Evolutionary conservation across 768 basidiomycete genomes (phyloP), one percentile per base, ranked within the genome.

Genomic region (Mrakia hoshinonis): DNA sequence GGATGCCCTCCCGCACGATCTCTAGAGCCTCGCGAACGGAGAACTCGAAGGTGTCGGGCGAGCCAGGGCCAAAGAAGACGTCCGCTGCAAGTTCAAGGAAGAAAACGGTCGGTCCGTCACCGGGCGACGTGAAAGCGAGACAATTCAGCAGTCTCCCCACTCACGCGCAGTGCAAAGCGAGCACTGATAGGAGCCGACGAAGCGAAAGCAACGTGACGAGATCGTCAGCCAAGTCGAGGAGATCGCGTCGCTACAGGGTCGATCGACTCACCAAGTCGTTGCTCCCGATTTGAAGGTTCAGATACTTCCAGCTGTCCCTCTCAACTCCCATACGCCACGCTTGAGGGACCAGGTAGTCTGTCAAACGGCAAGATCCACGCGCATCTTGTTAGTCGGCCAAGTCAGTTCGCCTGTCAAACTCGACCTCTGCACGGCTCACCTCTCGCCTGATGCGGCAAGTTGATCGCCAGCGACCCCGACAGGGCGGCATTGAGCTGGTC

Each of bases 401-500:
- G 4, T 54, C 24, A 54, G 46, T 34, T 38, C n/a, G n/a, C n/a
- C n/a, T n/a, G n/a, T n/a, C n/a, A n/a, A n/a, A n/a, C n/a, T n/a
- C n/a, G n/a, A n/a, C n/a, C n/a, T n/a, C n/a, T n/a, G n/a, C n/a
- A n/a, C n/a, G n/a, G n/a, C 70, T 18, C 29, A 63, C 70, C 70
- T 62, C 65, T 24, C 15, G 61, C 60, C 34, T 73, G 71, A 34
- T 73, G 71, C 20, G 58, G 46, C 3, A 73, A 38, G 29, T 73
- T 73, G 39, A 58, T 15, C 3, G 67, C 72, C 0, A 73, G 52
- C 26, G 60, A 63, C 0, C 72, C 72, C 18, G 72, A 73, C 3
- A 73, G 67, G 5, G 72, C 72, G 0, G 72, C 72, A 22, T 73
- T 73, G 3, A 73, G 63, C 13, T 46, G 58, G n/a, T 73, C 72